Evolutionary conservation across 2,329 filamentous ascomycete species (phyloP).

Genomic region (Neurospora sp.): DNA sequence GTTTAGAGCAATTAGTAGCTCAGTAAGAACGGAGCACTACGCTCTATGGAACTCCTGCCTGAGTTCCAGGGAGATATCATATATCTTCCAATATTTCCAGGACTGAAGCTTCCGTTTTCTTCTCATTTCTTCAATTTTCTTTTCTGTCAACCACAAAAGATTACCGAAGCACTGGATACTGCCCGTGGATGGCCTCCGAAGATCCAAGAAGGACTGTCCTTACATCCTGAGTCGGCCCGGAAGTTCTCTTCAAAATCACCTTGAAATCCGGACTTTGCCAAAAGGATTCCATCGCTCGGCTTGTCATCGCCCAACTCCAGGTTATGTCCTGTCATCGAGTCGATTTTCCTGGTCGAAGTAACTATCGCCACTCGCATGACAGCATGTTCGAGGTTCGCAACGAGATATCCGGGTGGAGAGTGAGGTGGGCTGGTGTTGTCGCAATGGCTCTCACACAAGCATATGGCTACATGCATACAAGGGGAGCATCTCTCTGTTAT

Average conservation of each 20-base stretch:
- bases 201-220: background rate
- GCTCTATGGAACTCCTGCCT: background rate
- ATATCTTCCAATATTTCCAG: background rate
- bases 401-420: background rate
- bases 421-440: background rate
- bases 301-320: background rate
- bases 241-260: background rate
- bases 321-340: background rate
- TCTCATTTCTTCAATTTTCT: background rate
- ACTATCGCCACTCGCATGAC: background rate
- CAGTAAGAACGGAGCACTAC: background rate
- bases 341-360: background rate
- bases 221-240: background rate
- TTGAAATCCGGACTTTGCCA: background rate
- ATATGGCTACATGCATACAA: background rate
- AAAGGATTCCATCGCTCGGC: background rate
- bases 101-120: background rate
- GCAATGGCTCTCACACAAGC: background rate
- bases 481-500: background rate
- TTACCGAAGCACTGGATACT: background rate
- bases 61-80: background rate
- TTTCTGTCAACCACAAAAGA: background rate
- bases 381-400: background rate
- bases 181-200: background rate
- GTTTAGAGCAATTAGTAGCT: background rate